These are phyloP conservation scores for Clavariopsis aquatica DNA, from an alignment of 495 filamentous ascomycete species.

Conservation along the genomic window DNA sequence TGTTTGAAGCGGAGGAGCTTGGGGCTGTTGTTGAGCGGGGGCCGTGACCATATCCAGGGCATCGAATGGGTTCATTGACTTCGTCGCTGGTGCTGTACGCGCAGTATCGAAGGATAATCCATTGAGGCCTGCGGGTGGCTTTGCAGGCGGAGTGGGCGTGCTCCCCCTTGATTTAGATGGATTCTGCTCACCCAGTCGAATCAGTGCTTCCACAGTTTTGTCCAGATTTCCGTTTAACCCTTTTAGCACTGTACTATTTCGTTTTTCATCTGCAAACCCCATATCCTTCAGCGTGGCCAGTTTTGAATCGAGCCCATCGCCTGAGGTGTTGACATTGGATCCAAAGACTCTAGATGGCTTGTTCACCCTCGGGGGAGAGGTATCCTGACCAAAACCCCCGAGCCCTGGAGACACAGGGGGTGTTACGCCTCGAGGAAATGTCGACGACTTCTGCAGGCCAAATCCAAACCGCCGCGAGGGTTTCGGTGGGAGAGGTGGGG, in stretches of 20 bases:
- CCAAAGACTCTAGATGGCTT: conserved; percentile 69
- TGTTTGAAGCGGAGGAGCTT: conserved; percentile 24
- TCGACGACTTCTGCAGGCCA: conserved; percentile 69
- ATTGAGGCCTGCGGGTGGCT: conserved; percentile 18
- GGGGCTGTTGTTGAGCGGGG: conserved; percentile 35
- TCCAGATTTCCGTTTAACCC: conserved; percentile 81
- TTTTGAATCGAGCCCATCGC: conserved; percentile 66
- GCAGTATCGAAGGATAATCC: conserved; percentile 36
- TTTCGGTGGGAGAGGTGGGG: conserved; percentile 85
- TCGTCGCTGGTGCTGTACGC: conserved; percentile 15
- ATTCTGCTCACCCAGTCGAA: conserved; percentile 70
- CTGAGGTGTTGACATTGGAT: conserved; percentile 60
- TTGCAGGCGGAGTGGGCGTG: conserved; percentile 29
- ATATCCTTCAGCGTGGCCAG: conserved; percentile 79
- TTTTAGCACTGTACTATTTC: conserved; percentile 76
- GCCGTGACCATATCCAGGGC: conserved; percentile 41
- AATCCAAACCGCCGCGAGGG: conserved; percentile 75
- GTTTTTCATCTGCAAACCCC: conserved; percentile 85
- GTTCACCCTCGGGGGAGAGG: conserved; percentile 49
- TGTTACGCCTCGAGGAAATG: conserved; percentile 50
- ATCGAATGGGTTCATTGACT: conserved; percentile 56
- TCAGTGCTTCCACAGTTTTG: conserved; percentile 77
- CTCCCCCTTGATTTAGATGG: conserved; percentile 24
- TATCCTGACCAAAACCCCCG: conserved; percentile 35
- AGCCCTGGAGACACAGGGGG: conserved; percentile 44